phyloP scores from a whole-genome alignment of 108 stramenopile species.

The Fistulifera pelliculosa region DNA sequence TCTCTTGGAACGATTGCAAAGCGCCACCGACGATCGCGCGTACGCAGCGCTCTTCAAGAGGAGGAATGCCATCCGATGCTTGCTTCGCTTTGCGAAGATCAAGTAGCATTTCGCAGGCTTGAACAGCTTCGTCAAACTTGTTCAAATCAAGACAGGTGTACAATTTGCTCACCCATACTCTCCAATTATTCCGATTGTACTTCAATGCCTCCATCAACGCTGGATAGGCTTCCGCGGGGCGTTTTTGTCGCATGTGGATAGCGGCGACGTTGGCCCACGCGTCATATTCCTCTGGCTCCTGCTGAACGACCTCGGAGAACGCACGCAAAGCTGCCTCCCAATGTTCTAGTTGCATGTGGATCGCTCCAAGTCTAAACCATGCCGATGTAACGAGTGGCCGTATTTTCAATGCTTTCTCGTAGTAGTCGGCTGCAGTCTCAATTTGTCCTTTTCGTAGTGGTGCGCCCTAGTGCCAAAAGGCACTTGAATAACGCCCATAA shows the following conservation, averaged over 20 bases:
- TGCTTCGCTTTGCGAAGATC: constrained; percentile 39
- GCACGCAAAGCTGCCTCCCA: constrained; percentile 81
- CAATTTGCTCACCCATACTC: constrained; percentile 78
- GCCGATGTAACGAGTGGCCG: constrained; percentile 76
- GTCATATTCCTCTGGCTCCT: constrained; percentile 89
- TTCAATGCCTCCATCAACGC: constrained; percentile 71
- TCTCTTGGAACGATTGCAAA: constrained; percentile 22
- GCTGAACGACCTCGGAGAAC: constrained; percentile 90
- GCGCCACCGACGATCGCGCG: constrained; percentile 64
- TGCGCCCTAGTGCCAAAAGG: constrained; percentile 78
- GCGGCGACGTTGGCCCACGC: constrained; percentile 94
- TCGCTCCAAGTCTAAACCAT: constrained; percentile 90
- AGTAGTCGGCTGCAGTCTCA: constrained; percentile 41
- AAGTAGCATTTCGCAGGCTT: constrained; percentile 62
- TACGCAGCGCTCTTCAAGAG: constrained; percentile 65
- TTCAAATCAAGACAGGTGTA: constrained; percentile 75
- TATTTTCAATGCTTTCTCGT: constrained; percentile 57
- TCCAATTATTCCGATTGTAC: constrained; percentile 72
- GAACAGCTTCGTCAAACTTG: constrained; percentile 80
- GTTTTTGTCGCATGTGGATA: constrained; percentile 67
- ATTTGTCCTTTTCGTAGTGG: constrained; percentile 60
- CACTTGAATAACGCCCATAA: constrained; percentile 73
- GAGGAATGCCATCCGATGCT: constrained; percentile 40
- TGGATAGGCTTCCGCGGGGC: constrained; percentile 71
- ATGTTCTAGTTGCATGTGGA: constrained; percentile 79